These are phyloP conservation scores for Chrysoporthe austroafricana DNA, from an alignment of 2,329 filamentous ascomycete genomes.

Conservation along the genomic window DNA sequence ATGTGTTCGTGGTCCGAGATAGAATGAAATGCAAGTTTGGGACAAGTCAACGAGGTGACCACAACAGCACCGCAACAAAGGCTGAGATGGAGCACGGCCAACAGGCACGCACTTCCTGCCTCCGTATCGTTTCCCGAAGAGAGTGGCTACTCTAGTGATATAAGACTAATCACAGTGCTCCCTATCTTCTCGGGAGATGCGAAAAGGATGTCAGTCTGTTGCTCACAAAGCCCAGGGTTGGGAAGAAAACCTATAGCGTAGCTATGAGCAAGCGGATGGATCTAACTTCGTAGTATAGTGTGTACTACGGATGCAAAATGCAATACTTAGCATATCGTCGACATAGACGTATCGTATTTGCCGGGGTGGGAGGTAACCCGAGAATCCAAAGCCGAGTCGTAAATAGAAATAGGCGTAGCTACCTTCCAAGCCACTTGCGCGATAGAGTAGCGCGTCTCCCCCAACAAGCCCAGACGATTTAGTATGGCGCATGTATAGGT, in stretches of 20 bases:
- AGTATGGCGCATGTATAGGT: too few species aligned
- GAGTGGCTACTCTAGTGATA: background rate
- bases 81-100: background rate
- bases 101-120: background rate
- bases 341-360: too few species aligned
- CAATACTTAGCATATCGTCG: background rate
- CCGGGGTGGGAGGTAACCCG: too few species aligned
- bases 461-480: too few species aligned
- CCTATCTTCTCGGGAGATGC: background rate
- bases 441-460: too few species aligned
- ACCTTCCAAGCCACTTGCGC: too few species aligned
- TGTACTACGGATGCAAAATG: background rate
- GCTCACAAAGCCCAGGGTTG: slow-evolving; percentile 1
- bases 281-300: background rate
- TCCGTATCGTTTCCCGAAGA: background rate
- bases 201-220: slow-evolving; percentile 1
- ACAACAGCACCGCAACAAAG: background rate
- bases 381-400: too few species aligned
- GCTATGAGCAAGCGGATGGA: background rate
- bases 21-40: background rate
- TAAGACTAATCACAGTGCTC: background rate
- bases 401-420: too few species aligned
- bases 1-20: background rate
- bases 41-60: background rate
- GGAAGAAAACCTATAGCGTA: background rate